Evolutionary conservation across 2,329 filamentous ascomycete species (phyloP), one percentile per base, ranked within the genome.

Genomic region (Furcasterigmium sp.): DNA sequence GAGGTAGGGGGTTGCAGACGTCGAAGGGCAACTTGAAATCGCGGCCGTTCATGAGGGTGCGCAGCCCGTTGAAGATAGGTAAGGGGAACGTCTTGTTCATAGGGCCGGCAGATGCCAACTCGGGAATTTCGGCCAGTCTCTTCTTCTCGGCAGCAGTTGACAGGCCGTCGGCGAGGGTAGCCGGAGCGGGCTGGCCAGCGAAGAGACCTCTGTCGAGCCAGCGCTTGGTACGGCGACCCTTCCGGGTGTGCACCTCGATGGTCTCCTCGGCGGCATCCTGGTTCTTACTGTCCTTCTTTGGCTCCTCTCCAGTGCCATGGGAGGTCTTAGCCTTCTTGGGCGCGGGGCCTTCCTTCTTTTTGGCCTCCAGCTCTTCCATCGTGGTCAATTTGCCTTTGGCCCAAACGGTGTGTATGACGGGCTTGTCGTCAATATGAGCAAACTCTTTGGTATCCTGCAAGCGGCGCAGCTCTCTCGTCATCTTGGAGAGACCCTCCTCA

Each of bases 11-110:
- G 42, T 89, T 87, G 70, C 91, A 97, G 38, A 95, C 75, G 59
- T 95, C 86, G 57, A 82, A 96, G 0, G 93, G 93, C 23, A 98
- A 70, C 63, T 89, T 89, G 66, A 95, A 97, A 60, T 94, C 83
- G 40, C 86, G 76, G 13, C 85, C 85, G 46, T 78, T 72, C 42
- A 90, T 76, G 45, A 96, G 64, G 42, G 84, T 69, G 40, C 84
- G 78, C 47, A 88, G 69, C 2, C 87, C 87, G 44, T 79, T 79
- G 60, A 87, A 95, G 65, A 94, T 87, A 26, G 89, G 90, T 50
- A 85, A 59, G 3, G 88, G 89, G 51, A 95, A 70, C 11, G 75
- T 62, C 45, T 64, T 74, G 60, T 81, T 84, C 37, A 72, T 66
- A 43, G 69, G 71, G 35, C 59, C 64, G 35, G 56, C 74, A 54